A percentile compares a stretch with the other conserved stretches of the same genome.
These are phyloP conservation scores for Pythium angustatum DNA, from an alignment of 352 stramenopile genomes.

Conservation along the genomic window DNA sequence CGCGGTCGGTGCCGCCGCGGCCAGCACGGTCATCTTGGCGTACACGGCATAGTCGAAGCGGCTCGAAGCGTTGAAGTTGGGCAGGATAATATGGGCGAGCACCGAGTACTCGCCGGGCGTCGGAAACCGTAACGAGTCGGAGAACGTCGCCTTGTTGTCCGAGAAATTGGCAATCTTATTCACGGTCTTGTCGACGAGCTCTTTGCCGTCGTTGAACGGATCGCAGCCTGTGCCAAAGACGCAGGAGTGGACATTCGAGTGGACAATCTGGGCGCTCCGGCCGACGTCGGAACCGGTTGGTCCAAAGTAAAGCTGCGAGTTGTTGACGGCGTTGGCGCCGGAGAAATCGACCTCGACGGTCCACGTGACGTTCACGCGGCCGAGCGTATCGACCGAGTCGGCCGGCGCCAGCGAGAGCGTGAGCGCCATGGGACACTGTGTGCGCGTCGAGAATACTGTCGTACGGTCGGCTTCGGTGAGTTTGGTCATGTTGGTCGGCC, in stretches of 20 bases:
- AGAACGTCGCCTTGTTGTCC: constrained; percentile 22
- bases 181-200: constrained; percentile 34
- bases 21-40: constrained; percentile 20
- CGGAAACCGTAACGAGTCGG: constrained; percentile 25
- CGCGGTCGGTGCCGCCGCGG: neutral
- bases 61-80: constrained; percentile 24
- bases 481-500: constrained; percentile 22
- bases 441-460: constrained; percentile 5
- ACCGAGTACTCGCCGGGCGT: constrained; percentile 33
- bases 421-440: constrained; percentile 27
- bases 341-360: constrained; percentile 27
- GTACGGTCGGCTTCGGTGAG: constrained; percentile 27
- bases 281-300: constrained; percentile 16
- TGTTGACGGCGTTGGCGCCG: constrained; percentile 22
- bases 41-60: constrained; percentile 35
- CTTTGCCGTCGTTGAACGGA: constrained; percentile 32
- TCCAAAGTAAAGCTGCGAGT: constrained; percentile 29
- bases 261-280: constrained; percentile 28
- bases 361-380: constrained; percentile 28
- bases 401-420: constrained; percentile 13
- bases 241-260: constrained; percentile 37
- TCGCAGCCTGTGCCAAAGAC: constrained; percentile 35
- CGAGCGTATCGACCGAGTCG: constrained; percentile 18
- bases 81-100: constrained; percentile 33
- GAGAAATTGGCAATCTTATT: constrained; percentile 35